Base-by-base conservation (phyloP, 306 rosid species). In the Malus sylvestris region DNA sequence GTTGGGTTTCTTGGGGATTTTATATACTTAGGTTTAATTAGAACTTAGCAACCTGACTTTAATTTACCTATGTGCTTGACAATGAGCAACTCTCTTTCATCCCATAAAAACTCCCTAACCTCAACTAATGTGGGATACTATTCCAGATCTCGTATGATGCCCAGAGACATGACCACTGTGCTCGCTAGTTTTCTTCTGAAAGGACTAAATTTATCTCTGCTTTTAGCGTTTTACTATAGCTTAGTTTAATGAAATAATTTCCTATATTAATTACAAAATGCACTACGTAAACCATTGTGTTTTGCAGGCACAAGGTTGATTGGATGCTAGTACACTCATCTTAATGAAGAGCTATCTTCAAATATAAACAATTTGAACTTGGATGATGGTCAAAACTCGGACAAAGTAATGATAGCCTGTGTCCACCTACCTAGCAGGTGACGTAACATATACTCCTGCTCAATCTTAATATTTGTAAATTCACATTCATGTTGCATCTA, bases 241-340 rank as follows among this genome's bases (percentile, higher is more conserved):
- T 46, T 69, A 67, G 30, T 59, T 22, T 22, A 22, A 44, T 22
- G 5, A 42, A 5, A 15, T 22, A 15, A 42, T 42, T 68, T 33
- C 38, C 38, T 9, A 15, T 27, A 70, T 30, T 70, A 10, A 51
- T 60, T 60, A 23, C 12, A 7, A n/a, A 8, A 18, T 29, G 15
- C 18, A 27, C 61, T 8, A 29, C 12, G 3, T 70, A n/a, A 53
- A 76, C 19, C 27, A 20, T 62, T 67, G 8, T 62, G 38, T 66
- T 77, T 44, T 64, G 71, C 80, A 86, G 96, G 80, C 67, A 70
- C 81, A 23, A 80, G 76, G 84, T 78, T 90, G 82, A 81, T 86
- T 68, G 79, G 85, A 70, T 70, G 80, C 78, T 87, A 89, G 82
- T 76, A 19, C 29, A 70, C 12, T 22, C 22, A 20, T 72, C 55